A percentile compares a stretch with the other conserved stretches of the same genome.
phyloP scores from a whole-genome alignment of 2,329 filamentous ascomycete genomes.

The Balansia obtecta region DNA sequence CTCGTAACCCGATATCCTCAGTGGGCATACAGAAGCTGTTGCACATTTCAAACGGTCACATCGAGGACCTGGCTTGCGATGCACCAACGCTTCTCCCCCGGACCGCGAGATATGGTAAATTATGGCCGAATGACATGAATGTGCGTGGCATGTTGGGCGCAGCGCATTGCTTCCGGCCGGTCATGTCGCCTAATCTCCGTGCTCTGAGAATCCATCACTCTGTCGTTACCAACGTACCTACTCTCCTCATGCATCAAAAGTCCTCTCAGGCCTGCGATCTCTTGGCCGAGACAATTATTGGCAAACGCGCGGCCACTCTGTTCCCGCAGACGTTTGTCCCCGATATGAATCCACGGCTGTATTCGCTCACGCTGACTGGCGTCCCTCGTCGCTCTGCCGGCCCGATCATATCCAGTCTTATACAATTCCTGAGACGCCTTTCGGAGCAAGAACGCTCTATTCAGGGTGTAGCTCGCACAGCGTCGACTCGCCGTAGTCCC shows the following conservation, averaged over 20 bases:
- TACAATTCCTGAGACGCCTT: constrained; percentile 32
- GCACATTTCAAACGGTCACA: constrained; percentile 26
- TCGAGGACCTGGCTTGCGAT: constrained; percentile 42
- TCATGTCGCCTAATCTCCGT: constrained; percentile 39
- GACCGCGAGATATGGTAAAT: constrained; percentile 2
- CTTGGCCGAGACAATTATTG: constrained; percentile 33
- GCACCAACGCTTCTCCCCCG: constrained; percentile 20
- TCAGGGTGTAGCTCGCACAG: constrained; percentile 13
- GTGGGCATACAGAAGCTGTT: constrained; percentile 32
- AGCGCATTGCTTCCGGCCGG: constrained; percentile 37
- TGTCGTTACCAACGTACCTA: constrained; percentile 41
- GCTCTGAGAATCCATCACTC: constrained; percentile 46
- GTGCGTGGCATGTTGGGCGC: constrained; percentile 32
- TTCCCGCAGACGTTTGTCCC: constrained; percentile 38
- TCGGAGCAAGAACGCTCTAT: constrained; percentile 38
- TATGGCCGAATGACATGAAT: constrained; percentile 18
- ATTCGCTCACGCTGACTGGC: constrained; percentile 38
- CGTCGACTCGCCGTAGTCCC: constrained; percentile 25
- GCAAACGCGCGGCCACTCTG: constrained; percentile 28
- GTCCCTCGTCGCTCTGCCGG: constrained; percentile 43
- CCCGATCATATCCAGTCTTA: constrained; percentile 33
- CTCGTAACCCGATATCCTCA: constrained; percentile 34
- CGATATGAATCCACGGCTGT: constrained; percentile 43
- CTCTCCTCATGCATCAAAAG: constrained; percentile 26
- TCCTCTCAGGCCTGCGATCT: constrained; percentile 24